Conservation (phyloP, 768 basidiomycete genomes). For the Cystobasidium ongulense region DNA sequence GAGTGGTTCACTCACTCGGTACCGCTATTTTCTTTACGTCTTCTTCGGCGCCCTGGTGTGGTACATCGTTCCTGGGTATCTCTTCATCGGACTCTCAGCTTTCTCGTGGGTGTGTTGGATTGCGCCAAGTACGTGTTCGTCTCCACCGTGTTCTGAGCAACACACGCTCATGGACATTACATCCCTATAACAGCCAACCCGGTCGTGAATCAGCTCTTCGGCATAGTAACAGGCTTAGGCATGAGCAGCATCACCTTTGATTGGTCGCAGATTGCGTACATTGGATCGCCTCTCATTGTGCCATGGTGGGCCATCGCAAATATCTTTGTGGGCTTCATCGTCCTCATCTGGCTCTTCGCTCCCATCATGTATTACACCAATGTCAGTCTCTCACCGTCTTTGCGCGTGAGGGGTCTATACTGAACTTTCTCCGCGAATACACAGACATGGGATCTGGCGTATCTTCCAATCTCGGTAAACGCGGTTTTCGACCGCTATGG, state of each 20-base stretch:
- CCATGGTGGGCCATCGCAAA: constrained; percentile 99
- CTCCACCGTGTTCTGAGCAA: neutral
- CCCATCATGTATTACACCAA: constrained; percentile 90
- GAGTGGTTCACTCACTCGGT: constrained; percentile 57
- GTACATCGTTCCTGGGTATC: constrained; percentile 92
- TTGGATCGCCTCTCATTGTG: constrained; percentile 63
- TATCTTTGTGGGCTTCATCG: constrained; percentile 71
- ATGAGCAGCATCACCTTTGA: constrained; percentile 89
- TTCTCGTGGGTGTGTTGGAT: constrained; percentile 95
- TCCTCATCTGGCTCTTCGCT: constrained; percentile 85
- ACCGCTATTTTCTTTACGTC: constrained; percentile 69
- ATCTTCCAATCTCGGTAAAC: constrained; percentile 77
- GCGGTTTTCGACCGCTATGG: constrained; percentile 81
- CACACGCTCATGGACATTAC: neutral
- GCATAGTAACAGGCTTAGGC: constrained; percentile 70
- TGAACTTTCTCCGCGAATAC: neutral
- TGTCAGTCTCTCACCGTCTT: constrained; percentile 52
- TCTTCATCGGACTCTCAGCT: constrained; percentile 75
- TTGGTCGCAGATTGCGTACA: constrained; percentile 71
- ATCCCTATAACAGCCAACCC: constrained; percentile 51
- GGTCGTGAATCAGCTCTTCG: constrained; percentile 84
- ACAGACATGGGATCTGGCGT: constrained; percentile 68
- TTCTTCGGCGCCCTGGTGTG: constrained; percentile 64
- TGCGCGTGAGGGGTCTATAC: neutral
- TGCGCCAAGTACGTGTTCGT: constrained; percentile 38